A percentile compares a stretch with the other conserved stretches of the same genome.
Evolutionary conservation across 2,329 filamentous ascomycete genomes (phyloP).

Genomic region (Neopestalotiopsis sp.): DNA sequence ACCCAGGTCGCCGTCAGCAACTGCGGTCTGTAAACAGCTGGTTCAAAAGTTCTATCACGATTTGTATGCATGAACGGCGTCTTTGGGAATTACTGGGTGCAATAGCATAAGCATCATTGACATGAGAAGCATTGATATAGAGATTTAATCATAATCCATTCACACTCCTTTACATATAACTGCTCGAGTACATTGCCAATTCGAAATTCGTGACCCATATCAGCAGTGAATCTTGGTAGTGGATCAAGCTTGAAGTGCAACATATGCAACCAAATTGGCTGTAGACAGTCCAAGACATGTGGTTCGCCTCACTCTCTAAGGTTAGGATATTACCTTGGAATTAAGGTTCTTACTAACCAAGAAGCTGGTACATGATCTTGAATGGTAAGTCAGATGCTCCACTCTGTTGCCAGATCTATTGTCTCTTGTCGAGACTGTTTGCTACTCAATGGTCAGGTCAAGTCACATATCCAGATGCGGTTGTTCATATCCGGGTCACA

Average conservation of each 20-base stretch:
- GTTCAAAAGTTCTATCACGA: background rate
- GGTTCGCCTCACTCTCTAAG: background rate
- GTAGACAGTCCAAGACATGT: background rate
- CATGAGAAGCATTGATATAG: background rate
- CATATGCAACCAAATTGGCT: background rate
- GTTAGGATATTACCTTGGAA: background rate
- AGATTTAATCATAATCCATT: constrained; percentile 8
- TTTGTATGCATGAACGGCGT: constrained; percentile 2
- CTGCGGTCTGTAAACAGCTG: constrained; percentile 45
- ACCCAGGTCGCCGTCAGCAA: constrained; percentile 47
- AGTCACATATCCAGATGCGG: no score
- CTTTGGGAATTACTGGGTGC: background rate
- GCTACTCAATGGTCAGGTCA: no score
- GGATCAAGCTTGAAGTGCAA: no score
- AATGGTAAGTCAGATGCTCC: background rate
- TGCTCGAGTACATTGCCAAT: background rate
- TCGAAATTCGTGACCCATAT: no score
- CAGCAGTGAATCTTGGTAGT: no score
- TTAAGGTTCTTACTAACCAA: background rate
- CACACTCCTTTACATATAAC: constrained; percentile 9
- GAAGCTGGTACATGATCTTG: background rate
- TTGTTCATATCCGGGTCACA: background rate
- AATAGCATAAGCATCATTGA: constrained; percentile 8
- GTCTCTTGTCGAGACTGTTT: no score
- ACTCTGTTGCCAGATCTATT: no score